Conservation (phyloP, 1,284 basidiomycete species). For the Ustanciosporium gigantosporum region DNA sequence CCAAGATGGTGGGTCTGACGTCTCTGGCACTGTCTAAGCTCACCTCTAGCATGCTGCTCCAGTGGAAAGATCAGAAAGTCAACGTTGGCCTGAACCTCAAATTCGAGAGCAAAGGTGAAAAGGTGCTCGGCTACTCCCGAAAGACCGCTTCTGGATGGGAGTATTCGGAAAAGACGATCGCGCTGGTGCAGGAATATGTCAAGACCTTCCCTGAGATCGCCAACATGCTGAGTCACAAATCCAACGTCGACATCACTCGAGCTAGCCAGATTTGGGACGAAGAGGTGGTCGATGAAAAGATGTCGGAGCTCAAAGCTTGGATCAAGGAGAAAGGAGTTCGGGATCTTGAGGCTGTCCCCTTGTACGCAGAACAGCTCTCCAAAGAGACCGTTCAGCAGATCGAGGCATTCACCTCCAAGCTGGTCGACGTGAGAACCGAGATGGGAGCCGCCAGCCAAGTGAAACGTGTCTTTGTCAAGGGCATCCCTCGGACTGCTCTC, state of each 20-base stretch:
- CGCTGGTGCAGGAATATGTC: constrained; percentile 81
- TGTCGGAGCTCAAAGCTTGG: constrained; percentile 83
- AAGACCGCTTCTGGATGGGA: constrained; percentile 88
- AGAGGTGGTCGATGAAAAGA: constrained; percentile 69
- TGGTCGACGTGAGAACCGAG: constrained; percentile 59
- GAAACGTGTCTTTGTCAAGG: constrained; percentile 86
- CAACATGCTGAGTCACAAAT: constrained; percentile 28
- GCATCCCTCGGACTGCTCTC: constrained; percentile 89
- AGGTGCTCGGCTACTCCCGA: constrained; percentile 89
- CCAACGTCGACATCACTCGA: constrained; percentile 69
- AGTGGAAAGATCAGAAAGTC: constrained; percentile 72
- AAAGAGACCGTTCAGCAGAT: constrained; percentile 65
- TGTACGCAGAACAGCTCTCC: constrained; percentile 87
- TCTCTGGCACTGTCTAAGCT: constrained; percentile 73
- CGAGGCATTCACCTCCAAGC: constrained; percentile 75
- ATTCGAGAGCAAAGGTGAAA: constrained; percentile 92
- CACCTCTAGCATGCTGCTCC: constrained; percentile 89
- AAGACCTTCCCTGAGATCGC: constrained; percentile 55
- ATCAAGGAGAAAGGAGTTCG: constrained; percentile 81
- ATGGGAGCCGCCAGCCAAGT: constrained; percentile 71
- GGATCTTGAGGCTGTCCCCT: constrained; percentile 87
- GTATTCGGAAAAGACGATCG: constrained; percentile 83
- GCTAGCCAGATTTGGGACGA: constrained; percentile 75
- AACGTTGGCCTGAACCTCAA: constrained; percentile 94
- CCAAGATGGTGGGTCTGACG: constrained; percentile 46